Percentiles rank a stretch among this genome's conserved stretches.
These are phyloP conservation scores for Claviceps sp. DNA, from an alignment of 2,329 filamentous ascomycete genomes.

Conservation along the genomic window DNA sequence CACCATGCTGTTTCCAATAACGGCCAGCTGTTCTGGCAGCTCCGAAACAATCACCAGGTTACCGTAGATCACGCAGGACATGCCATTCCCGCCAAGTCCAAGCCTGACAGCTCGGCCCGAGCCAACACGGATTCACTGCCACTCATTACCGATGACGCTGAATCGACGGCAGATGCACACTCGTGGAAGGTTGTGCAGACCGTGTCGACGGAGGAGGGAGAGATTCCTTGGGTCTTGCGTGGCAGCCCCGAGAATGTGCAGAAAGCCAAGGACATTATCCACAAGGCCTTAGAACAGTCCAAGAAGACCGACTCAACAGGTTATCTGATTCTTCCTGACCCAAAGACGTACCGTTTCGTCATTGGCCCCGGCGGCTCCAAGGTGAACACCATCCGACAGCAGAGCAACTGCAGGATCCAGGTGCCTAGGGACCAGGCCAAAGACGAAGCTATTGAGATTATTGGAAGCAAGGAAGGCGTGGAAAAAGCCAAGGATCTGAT, in stretches of 20 bases:
- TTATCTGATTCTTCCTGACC: conserved; percentile 81
- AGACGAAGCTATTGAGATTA: conserved; percentile 80
- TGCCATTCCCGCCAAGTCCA: conserved; percentile 59
- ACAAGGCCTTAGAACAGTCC: conserved; percentile 59
- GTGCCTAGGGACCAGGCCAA: conserved; percentile 69
- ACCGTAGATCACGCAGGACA: conserved; percentile 85
- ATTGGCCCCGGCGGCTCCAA: conserved; percentile 81
- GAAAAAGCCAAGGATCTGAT: conserved; percentile 85
- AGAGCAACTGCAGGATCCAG: conserved; percentile 87
- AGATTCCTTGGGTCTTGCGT: conserved; percentile 81
- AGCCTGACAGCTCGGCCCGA: conserved; percentile 42
- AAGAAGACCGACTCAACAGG: conserved; percentile 60
- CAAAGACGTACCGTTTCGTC: conserved; percentile 76
- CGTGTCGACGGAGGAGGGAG: conserved; percentile 46
- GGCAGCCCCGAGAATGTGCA: conserved; percentile 66
- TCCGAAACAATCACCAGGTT: conserved; percentile 75
- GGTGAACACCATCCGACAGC: conserved; percentile 84
- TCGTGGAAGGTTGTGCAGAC: conserved; percentile 72
- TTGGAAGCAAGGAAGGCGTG: conserved; percentile 64
- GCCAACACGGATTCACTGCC: conserved; percentile 55
- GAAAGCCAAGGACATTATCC: conserved; percentile 66
- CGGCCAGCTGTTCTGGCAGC: conserved; percentile 82
- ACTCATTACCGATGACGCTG: conserved; percentile 81
- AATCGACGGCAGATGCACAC: conserved; percentile 50
- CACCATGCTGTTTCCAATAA: conserved; percentile 82